These are phyloP conservation scores for Aureobasidium lini DNA, from an alignment of 2,329 filamentous ascomycete genomes.

Conservation along the genomic window DNA sequence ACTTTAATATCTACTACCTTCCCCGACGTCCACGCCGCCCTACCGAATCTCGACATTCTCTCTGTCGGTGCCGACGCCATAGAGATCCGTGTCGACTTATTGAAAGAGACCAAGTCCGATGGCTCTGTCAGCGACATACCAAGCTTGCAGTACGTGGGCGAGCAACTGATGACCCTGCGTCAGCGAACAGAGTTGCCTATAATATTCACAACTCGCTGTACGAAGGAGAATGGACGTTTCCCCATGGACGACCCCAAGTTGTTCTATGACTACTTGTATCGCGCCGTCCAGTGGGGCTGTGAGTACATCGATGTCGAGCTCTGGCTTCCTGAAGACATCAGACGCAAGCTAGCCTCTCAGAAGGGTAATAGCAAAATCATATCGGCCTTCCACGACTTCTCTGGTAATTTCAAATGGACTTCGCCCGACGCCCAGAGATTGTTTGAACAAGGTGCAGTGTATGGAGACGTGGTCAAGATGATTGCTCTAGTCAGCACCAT, in stretches of 20 bases:
- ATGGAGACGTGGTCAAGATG: slow-evolving; percentile 86
- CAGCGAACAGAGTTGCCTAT: slow-evolving; percentile 84
- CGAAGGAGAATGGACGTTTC: slow-evolving; percentile 73
- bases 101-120: slow-evolving; percentile 62
- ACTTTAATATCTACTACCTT: slow-evolving; percentile 86
- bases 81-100: slow-evolving; percentile 74
- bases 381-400: slow-evolving; percentile 88
- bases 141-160: slow-evolving; percentile 74
- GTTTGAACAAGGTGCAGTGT: slow-evolving; percentile 63
- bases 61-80: slow-evolving; percentile 82
- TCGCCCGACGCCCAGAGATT: slow-evolving; percentile 63
- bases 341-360: slow-evolving; percentile 57
- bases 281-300: slow-evolving; percentile 80
- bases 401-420: slow-evolving; percentile 75
- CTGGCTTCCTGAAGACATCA: slow-evolving; percentile 73
- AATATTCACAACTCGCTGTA: slow-evolving; percentile 80
- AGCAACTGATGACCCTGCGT: slow-evolving; percentile 76
- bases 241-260: slow-evolving; percentile 71
- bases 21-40: slow-evolving; percentile 71
- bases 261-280: slow-evolving; percentile 72
- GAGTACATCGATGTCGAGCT: slow-evolving; percentile 87
- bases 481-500: slow-evolving; percentile 74
- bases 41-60: slow-evolving; percentile 79
- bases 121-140: slow-evolving; percentile 59
- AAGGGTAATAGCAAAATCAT: slow-evolving; percentile 78